Percentiles rank a stretch among this genome's conserved stretches.
These are phyloP conservation scores for Trichopus zeylanicus DNA, from an alignment of 116 monocot species.

Conservation along the genomic window DNA sequence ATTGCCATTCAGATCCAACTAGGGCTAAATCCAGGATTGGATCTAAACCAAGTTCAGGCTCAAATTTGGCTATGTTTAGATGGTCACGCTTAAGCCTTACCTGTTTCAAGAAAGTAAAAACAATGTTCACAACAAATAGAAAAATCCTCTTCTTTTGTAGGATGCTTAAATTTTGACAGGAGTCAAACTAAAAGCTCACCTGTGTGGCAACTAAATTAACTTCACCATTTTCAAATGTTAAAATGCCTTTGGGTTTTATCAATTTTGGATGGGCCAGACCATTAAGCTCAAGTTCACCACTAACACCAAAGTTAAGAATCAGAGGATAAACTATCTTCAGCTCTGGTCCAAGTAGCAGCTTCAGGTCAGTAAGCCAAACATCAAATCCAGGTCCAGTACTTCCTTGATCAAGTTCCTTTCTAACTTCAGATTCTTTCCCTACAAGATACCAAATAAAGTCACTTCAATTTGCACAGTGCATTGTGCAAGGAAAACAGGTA, in stretches of 20 bases:
- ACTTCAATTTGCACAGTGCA: not conserved
- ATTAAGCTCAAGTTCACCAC: conserved; percentile 92
- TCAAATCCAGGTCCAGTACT: conserved; percentile 48
- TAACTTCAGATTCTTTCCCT: conserved; percentile 51
- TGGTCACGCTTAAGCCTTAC: conserved; percentile 94
- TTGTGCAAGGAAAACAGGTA: not conserved
- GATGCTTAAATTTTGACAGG: not conserved
- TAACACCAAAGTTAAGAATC: conserved; percentile 93
- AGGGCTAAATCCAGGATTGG: conserved; percentile 81
- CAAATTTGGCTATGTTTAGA: conserved; percentile 90
- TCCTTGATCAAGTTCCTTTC: conserved; percentile 45
- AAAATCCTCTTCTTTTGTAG: not conserved
- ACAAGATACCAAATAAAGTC: conserved; percentile 4
- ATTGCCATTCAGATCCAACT: conserved; percentile 98
- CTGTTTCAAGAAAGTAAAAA: conserved; percentile 23
- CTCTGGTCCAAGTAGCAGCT: conserved; percentile 82
- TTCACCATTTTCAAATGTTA: conserved; percentile 95
- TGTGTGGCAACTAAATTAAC: conserved; percentile 97
- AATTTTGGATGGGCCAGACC: conserved; percentile 77
- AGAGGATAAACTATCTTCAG: conserved; percentile 92
- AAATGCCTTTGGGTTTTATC: conserved; percentile 77
- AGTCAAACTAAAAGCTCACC: conserved; percentile 25
- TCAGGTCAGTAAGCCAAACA: conserved; percentile 70
- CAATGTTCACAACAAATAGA: conserved; percentile 3
- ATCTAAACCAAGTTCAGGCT: conserved; percentile 93